A percentile compares a stretch with the other conserved stretches of the same genome.
Conservation (phyloP, 768 basidiomycete genomes). For the Boletus rufocinnamomeus region DNA sequence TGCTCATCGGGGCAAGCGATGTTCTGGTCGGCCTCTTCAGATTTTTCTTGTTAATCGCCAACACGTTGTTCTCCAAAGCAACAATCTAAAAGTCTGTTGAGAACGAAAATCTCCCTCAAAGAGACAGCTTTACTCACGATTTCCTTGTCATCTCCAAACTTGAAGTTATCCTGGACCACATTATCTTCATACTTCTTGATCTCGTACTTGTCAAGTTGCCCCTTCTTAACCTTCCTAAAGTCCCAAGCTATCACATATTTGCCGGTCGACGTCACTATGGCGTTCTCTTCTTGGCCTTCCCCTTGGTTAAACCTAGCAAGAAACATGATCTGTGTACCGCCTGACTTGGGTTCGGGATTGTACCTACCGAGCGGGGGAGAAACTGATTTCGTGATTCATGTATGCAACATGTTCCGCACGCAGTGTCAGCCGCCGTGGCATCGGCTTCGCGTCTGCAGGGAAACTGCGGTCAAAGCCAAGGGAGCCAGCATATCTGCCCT, state of each 20-base stretch:
- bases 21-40: conserved; percentile 79
- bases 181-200: conserved; percentile 95
- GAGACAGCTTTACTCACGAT: conserved; percentile 59
- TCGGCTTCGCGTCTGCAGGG: conserved; percentile 91
- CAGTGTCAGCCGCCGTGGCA: conserved; percentile 84
- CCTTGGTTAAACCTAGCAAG: conserved; percentile 85
- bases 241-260: conserved; percentile 96
- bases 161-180: conserved; percentile 97
- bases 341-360: not conserved
- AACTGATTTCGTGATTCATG: conserved; percentile 84
- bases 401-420: conserved; percentile 91
- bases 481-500: conserved; percentile 79
- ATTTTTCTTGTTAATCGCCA: conserved; percentile 92
- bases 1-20: conserved; percentile 56
- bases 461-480: conserved; percentile 94
- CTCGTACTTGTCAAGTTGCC: conserved; percentile 87
- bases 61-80: conserved; percentile 90
- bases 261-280: conserved; percentile 93
- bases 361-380: conserved; percentile 88
- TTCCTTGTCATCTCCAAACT: conserved; percentile 95
- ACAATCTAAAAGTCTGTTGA: conserved; percentile 68
- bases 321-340: conserved; percentile 4
- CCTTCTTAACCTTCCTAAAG: conserved; percentile 93
- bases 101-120: not conserved
- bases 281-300: conserved; percentile 85